A percentile compares a stretch with the other conserved stretches of the same genome.
These are phyloP conservation scores for Candida fluviatilis DNA, from an alignment of 805 yeast genomes.

Conservation along the genomic window DNA sequence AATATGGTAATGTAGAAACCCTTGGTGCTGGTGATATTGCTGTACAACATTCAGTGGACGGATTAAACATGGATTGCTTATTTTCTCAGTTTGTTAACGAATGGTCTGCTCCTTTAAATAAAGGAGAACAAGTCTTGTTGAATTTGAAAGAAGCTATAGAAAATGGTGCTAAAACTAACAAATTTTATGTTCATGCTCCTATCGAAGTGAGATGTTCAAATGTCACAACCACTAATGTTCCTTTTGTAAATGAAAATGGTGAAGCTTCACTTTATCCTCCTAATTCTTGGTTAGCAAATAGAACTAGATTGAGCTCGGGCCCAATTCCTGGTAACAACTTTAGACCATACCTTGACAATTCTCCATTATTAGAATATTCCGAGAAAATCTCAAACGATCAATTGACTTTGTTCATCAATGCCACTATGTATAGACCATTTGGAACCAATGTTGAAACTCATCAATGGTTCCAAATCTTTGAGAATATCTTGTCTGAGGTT, in stretches of 20 bases:
- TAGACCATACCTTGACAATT: slow-evolving; percentile 76
- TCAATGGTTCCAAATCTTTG: slow-evolving; percentile 83
- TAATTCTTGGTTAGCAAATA: slow-evolving; percentile 46
- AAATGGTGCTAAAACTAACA: slow-evolving; percentile 54
- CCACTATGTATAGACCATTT: slow-evolving; percentile 96
- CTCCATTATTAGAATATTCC: slow-evolving; percentile 60
- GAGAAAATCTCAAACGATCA: slow-evolving; percentile 65
- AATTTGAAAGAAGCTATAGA: slow-evolving; percentile 60
- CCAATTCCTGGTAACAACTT: slow-evolving; percentile 81
- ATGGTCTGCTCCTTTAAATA: slow-evolving; percentile 89
- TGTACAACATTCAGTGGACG: slow-evolving; percentile 78
- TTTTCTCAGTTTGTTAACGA: slow-evolving; percentile 93
- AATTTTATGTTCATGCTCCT: slow-evolving; percentile 90
- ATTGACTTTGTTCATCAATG: slow-evolving; percentile 82
- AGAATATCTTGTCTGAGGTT: slow-evolving; percentile 66
- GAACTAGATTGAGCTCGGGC: slow-evolving; percentile 59
- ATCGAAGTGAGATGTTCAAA: slow-evolving; percentile 92
- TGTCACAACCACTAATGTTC: slow-evolving; percentile 50
- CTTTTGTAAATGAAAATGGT: slow-evolving; percentile 32
- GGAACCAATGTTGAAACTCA: slow-evolving; percentile 65
- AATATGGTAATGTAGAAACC: slow-evolving; percentile 74
- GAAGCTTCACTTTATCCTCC: slow-evolving; percentile 37
- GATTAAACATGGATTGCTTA: slow-evolving; percentile 91
- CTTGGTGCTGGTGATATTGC: slow-evolving; percentile 57
- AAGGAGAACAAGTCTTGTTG: slow-evolving; percentile 68